Base-by-base conservation (phyloP, 768 basidiomycete species). In the Amanita rubescens region DNA sequence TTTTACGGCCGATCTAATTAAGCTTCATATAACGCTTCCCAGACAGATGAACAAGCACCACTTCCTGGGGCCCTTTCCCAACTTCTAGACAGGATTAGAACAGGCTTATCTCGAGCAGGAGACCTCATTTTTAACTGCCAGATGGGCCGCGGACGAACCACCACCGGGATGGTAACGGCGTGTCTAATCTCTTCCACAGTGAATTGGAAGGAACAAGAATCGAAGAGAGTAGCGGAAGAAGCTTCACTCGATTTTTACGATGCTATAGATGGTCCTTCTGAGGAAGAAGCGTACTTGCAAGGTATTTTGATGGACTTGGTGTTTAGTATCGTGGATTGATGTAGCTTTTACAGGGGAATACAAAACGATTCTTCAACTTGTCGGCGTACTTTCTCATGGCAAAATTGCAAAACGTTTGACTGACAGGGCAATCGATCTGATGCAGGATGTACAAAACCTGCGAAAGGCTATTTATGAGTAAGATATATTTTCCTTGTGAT, bases 1-100 rank as follows among this genome's bases (percentile, higher is more conserved):
- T 58, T 34, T 17, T 22, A 34, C 22, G n/a, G 38, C 47, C 24
- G 15, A 20, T 12, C 8, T 17, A 19, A 20, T 42, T 48, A 14
- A 46, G 34, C 34, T 57, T 46, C 9, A 51, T 24, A 56, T 50
- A 7, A 57, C n/a, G 59, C 20, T 19, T 33, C 39, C 5, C 58
- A 94, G 90, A 97, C 94, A 7, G 95, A 98, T 61, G 95, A 99
- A 65, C 94, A 95, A 71, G 92, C 94, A 0, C 95, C 95, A 0
- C 75, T 98, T 15, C 96, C 96, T 0, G 87, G 77, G 38, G 91
- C 92, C 4, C 78, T 97, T 17, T 81, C 77, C 19, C 84, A 87
- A 50, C 75, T 99, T 38, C 72, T 95, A 24, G 79, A 83, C 22
- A 81, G 94, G 32, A 79, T 97, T 5, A 77, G 78, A 65, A 62